Evolutionary conservation across 192 early-diverging fungal genomes (phyloP).

Genomic region (Funneliformis geosporum): DNA sequence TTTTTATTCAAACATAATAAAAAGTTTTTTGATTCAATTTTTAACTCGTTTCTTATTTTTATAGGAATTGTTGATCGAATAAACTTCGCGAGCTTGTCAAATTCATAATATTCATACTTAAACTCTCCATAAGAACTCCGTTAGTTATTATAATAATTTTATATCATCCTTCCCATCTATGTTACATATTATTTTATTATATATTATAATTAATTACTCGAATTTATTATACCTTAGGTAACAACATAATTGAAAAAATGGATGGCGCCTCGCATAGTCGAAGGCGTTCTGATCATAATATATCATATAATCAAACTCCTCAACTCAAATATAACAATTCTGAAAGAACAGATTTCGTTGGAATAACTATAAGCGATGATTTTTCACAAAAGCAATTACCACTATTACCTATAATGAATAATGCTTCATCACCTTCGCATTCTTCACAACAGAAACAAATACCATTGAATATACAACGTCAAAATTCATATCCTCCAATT

Average conservation of each 20-base stretch:
- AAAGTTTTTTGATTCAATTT: not conserved
- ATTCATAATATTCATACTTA: not conserved
- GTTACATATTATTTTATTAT: not conserved
- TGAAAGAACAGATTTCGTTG: constrained; percentile 28
- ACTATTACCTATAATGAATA: not conserved
- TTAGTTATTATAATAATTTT: not conserved
- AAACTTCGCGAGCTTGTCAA: not conserved
- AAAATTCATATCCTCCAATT: not conserved
- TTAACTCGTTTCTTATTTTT: not conserved
- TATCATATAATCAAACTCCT: not conserved
- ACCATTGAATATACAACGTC: not conserved
- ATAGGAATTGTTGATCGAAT: not conserved
- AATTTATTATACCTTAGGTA: not conserved
- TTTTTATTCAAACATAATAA: not conserved
- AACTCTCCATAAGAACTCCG: not conserved
- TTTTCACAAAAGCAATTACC: constrained; percentile 21
- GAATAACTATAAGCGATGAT: constrained; percentile 32
- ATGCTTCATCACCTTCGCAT: not conserved
- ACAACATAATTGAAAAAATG: not conserved
- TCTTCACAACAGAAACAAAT: constrained; percentile 10
- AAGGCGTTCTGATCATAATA: not conserved
- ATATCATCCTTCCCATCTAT: not conserved
- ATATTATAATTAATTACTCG: not conserved
- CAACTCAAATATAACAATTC: not conserved
- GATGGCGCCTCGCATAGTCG: constrained; percentile 16